Percentiles rank a stretch among this genome's conserved stretches.
Evolutionary conservation across 768 basidiomycete genomes (phyloP).

Genomic region (Amylocystis lapponica): DNA sequence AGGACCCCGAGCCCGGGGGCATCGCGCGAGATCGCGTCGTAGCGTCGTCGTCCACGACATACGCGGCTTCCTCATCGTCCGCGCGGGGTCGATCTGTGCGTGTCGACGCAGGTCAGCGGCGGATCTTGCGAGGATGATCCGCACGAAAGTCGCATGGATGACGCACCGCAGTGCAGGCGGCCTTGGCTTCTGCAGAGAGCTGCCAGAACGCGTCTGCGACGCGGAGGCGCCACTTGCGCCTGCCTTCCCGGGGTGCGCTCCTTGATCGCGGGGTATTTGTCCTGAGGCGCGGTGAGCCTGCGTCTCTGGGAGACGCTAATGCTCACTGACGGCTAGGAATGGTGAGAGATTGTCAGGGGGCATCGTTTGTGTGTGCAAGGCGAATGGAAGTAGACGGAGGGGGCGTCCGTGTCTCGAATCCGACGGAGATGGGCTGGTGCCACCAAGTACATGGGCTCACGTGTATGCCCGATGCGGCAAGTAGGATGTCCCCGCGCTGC

Average conservation of each 20-base stretch:
- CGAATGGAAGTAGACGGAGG: too few relatives aligned
- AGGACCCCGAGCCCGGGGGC: slow-evolving; percentile 53
- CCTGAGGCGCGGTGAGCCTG: slow-evolving; percentile 2
- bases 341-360: slow-evolving; percentile 9
- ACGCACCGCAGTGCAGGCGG: slow-evolving; percentile 13
- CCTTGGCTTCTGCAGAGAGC: slow-evolving; percentile 21
- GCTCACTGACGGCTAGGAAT: slow-evolving; percentile 16
- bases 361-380: slow-evolving; percentile 1
- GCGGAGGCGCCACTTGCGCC: slow-evolving; percentile 50
- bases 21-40: slow-evolving; percentile 42
- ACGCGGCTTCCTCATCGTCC: slow-evolving; percentile 17
- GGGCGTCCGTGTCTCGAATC: too few relatives aligned
- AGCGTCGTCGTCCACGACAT: slow-evolving; percentile 45
- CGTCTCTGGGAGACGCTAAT: background rate
- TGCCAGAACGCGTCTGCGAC: slow-evolving; percentile 48
- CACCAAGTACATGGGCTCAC: too few relatives aligned
- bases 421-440: too few relatives aligned
- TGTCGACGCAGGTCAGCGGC: background rate
- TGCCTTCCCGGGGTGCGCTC: slow-evolving; percentile 46
- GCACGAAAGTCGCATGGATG: background rate
- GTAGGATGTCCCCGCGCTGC: too few relatives aligned
- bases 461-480: too few relatives aligned
- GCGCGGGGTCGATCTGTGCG: background rate
- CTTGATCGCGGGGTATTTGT: slow-evolving; percentile 39
- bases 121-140: background rate